Conservation (phyloP, 1,284 basidiomycete genomes). For the Ustilago sp. region DNA sequence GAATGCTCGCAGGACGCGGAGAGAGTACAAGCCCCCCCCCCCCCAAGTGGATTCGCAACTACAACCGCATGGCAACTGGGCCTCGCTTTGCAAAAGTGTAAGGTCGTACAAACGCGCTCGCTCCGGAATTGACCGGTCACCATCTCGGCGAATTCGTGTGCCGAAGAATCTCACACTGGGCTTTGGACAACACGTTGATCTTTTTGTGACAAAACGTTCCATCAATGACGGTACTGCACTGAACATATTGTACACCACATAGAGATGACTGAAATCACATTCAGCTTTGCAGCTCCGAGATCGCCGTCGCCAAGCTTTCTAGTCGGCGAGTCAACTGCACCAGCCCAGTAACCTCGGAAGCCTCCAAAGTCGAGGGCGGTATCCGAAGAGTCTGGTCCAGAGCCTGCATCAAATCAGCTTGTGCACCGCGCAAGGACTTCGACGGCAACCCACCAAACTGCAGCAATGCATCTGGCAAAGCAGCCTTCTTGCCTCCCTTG, state of each 20-base stretch:
- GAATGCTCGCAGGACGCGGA: background rate
- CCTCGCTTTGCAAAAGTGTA: background rate
- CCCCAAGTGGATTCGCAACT: background rate
- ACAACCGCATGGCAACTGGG: background rate
- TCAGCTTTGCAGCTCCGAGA: conserved; percentile 8
- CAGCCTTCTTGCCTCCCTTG: background rate
- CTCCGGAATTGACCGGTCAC: background rate
- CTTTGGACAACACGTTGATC: background rate
- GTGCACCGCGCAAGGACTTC: conserved; percentile 37
- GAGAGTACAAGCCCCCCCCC: background rate
- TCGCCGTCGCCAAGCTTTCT: conserved; percentile 10
- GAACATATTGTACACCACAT: no score
- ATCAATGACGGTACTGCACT: background rate
- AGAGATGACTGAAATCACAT: no score
- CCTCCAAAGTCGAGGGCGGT: background rate
- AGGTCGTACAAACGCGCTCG: background rate
- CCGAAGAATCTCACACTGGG: background rate
- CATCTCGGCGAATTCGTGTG: background rate
- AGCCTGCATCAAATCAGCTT: conserved; percentile 34
- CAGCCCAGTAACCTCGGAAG: background rate
- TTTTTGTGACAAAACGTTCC: background rate
- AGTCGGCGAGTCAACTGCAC: conserved; percentile 22
- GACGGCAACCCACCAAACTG: conserved; percentile 56
- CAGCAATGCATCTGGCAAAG: conserved; percentile 29
- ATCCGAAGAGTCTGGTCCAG: conserved; percentile 24